phyloP scores from a whole-genome alignment of 2,329 filamentous ascomycete genomes.

The Beauveria caledonica region DNA sequence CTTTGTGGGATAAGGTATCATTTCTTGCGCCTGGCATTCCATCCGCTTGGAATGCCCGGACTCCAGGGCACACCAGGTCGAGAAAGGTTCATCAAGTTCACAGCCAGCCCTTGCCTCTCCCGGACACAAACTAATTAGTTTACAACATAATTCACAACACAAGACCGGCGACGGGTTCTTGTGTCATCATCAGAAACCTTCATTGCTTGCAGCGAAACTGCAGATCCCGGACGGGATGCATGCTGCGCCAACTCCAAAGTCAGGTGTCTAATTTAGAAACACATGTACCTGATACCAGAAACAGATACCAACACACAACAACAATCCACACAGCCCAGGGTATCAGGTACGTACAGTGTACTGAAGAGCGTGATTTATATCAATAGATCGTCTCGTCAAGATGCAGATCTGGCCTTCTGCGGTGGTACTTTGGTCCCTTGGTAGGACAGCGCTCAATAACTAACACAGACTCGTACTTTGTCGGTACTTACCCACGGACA shows the following conservation, averaged over 20 bases:
- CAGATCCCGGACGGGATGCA: not conserved
- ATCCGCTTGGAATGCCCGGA: not conserved
- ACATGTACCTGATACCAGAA: not conserved
- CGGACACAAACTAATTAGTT: too few species aligned
- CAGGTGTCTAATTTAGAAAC: not conserved
- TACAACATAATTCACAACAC: not conserved
- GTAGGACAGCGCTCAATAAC: not conserved
- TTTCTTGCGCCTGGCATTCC: not conserved
- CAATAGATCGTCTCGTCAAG: not conserved
- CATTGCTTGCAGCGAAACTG: not conserved
- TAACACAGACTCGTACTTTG: too few species aligned
- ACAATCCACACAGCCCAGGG: not conserved
- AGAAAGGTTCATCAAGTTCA: not conserved
- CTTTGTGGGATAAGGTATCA: not conserved
- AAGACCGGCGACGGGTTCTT: not conserved
- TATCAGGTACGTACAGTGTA: not conserved
- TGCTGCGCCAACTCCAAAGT: not conserved
- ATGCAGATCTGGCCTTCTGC: slow-evolving; percentile 1
- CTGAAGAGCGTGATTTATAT: not conserved
- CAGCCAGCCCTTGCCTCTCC: not conserved
- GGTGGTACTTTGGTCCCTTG: not conserved
- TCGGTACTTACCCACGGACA: not conserved
- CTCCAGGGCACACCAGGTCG: too few species aligned
- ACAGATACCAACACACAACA: not conserved
- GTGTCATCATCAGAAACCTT: not conserved